Evolutionary conservation across 306 rosid genomes (phyloP).

Genomic region (Sechiopsis laciniata): DNA sequence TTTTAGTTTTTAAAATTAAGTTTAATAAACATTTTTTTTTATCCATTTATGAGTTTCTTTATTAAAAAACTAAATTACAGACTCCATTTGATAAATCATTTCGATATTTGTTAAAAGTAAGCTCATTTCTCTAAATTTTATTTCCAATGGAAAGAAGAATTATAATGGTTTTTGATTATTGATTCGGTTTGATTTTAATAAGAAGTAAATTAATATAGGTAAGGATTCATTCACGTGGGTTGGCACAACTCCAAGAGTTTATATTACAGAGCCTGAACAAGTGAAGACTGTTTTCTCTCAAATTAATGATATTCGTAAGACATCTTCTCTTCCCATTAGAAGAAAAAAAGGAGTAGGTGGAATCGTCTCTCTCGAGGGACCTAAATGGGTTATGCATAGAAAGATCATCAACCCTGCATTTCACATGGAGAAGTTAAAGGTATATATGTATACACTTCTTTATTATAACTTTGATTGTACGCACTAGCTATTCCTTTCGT

Average conservation of each 20-base stretch:
- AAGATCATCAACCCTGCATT: slow-evolving; percentile 8
- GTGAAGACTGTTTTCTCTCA: background rate
- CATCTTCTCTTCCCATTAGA: background rate
- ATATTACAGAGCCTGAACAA: background rate
- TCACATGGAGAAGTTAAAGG: background rate
- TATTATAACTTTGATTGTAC: too few species aligned
- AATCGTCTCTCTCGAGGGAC: background rate
- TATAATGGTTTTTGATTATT: too few species aligned
- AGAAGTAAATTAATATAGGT: background rate
- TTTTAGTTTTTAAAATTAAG: too few species aligned
- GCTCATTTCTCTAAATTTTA: too few species aligned
- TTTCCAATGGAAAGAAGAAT: too few species aligned
- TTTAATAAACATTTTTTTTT: too few species aligned
- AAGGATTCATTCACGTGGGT: background rate
- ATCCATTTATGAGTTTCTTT: too few species aligned
- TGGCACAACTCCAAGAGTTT: background rate
- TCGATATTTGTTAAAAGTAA: too few species aligned
- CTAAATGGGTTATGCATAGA: slow-evolving; percentile 5
- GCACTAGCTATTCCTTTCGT: too few species aligned
- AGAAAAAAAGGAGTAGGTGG: background rate
- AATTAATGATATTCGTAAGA: background rate
- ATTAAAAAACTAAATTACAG: too few species aligned
- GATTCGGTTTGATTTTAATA: too few species aligned
- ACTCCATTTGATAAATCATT: too few species aligned
- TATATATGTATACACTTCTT: background rate